Base-by-base conservation (phyloP, 139 green algal species). In the Tetradesmus lagerheimii region DNA sequence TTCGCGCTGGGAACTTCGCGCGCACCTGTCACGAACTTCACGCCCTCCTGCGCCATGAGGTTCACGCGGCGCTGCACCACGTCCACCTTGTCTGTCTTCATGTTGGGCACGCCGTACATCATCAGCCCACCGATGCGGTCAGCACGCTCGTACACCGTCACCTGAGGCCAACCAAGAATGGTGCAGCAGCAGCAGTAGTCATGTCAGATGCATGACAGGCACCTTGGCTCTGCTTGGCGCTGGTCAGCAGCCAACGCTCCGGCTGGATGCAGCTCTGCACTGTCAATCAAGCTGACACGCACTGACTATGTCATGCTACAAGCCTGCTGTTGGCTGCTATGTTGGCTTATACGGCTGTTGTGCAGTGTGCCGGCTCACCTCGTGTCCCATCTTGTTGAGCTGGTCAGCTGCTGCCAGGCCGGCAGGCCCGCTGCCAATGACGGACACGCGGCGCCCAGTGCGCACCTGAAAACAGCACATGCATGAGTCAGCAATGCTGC, bases 91-190 rank as follows among this genome's bases (percentile, higher is more conserved):
- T 98, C 98, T 2, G 96, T 97, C 94, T 99, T 99, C 97, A 99
- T 99, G 95, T 99, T 99, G 90, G 98, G 98, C 83, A 99, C 98
- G 62, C 95, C 96, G 87, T 98, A 98, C 98, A 99, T 99, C 98
- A 99, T 99, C 57, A 99, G 95, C 27, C 98, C 98, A 39, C 98
- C 98, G 1, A 98, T 93, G 87, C 98, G 95, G 92, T 99, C 98
- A 4, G 96, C 88, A 37, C 98, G 95, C 95, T 99, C 98, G 83
- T 98, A 99, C 83, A 99, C 97, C 0, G 97, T 99, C 35, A 98
- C 78, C 78, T 84, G 78, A 31, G 83, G 88, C n/a, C 6, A 27
- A 4, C 0, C 34, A 25, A 76, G 0, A 31, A 1, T 5, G n/a
- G 2, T 2, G 67, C 8, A 39, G 23, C 18, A 31, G 57, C 57